Base-by-base conservation (phyloP, 1,139 yeast species). In the Suhomyces coccinellae region DNA sequence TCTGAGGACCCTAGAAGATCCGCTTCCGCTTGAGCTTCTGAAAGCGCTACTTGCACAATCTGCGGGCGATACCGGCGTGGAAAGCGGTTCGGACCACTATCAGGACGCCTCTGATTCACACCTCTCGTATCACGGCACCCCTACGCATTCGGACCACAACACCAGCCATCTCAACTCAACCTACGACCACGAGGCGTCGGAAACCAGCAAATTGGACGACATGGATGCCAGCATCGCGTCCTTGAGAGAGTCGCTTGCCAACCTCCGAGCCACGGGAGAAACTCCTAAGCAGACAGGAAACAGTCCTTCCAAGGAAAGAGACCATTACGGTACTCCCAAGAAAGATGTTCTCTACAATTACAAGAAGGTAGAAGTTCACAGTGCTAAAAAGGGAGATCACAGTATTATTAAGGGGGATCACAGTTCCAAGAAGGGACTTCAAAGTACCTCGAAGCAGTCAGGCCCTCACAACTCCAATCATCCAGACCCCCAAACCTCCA, bases 151-250 rank as follows among this genome's bases (percentile, higher is more conserved):
- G 33, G 24, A 20, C 24, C 24, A 20, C 24, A 20, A 28, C 17
- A 28, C 14, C 24, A 39, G 27, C 9, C 36, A 34, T 20, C 3
- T 24, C 29, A 22, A 34, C 14, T 20, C 15, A 8, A 16, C 29
- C 17, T 14, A 26, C 28, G 20, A 5, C 15, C 8, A 12, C 36
- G 15, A 27, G 40, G 35, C 31, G 14, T n/a, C 26, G 8, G 38
- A 11, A 26, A 31, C 40, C 46, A 14, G 37, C 34, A 36, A 40
- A 24, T 14, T 44, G 12, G 51, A 49, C 22, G 50, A 49, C 30
- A 57, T 59, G 54, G 66, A 65, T 38, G 56, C 55, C 11, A 63
- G 66, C 39, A 54, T 64, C 2, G 56, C 56, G 14, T 55, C 60
- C 37, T 51, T 65, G 26, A 53, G 60, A 35, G 55, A 56, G 24